A percentile compares a stretch with the other conserved stretches of the same genome.
phyloP scores from a whole-genome alignment of 805 yeast genomes.

The Kodamaea laetipori region DNA sequence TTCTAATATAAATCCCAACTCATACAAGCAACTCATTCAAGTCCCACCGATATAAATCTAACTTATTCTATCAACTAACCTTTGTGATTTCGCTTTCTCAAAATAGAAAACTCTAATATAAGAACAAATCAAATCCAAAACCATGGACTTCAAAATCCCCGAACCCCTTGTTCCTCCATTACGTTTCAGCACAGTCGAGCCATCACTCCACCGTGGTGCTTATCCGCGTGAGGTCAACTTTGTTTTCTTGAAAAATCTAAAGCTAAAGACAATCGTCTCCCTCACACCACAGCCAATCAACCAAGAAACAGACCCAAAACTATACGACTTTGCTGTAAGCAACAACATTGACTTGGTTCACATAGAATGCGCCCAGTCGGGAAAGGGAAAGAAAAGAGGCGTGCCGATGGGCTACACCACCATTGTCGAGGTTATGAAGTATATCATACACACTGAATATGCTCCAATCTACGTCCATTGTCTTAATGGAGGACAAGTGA shows the following conservation, averaged over 20 bases:
- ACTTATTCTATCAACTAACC: too few relatives aligned
- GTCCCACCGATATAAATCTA: neutral
- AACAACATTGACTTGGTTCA: constrained; percentile 67
- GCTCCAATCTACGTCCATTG: constrained; percentile 86
- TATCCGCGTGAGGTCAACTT: constrained; percentile 79
- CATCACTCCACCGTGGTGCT: constrained; percentile 77
- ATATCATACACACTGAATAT: constrained; percentile 56
- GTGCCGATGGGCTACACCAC: constrained; percentile 75
- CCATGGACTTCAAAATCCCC: constrained; percentile 17
- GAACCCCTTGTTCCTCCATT: constrained; percentile 67
- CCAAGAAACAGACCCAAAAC: constrained; percentile 49
- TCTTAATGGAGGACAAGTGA: constrained; percentile 84
- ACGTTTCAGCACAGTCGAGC: constrained; percentile 70
- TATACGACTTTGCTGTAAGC: constrained; percentile 53
- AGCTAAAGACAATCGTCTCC: constrained; percentile 72
- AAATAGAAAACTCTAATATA: neutral
- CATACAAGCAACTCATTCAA: neutral
- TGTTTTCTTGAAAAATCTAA: constrained; percentile 64
- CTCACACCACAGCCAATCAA: constrained; percentile 76
- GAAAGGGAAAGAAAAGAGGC: constrained; percentile 79
- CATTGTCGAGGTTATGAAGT: constrained; percentile 60
- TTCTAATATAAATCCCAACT: neutral
- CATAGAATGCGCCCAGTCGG: constrained; percentile 63
- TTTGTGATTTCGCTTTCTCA: neutral
- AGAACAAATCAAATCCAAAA: neutral